Evolutionary conservation across 2,329 filamentous ascomycete genomes (phyloP), one percentile per base, ranked within the genome.

Genomic region (Penicillium digitatum): DNA sequence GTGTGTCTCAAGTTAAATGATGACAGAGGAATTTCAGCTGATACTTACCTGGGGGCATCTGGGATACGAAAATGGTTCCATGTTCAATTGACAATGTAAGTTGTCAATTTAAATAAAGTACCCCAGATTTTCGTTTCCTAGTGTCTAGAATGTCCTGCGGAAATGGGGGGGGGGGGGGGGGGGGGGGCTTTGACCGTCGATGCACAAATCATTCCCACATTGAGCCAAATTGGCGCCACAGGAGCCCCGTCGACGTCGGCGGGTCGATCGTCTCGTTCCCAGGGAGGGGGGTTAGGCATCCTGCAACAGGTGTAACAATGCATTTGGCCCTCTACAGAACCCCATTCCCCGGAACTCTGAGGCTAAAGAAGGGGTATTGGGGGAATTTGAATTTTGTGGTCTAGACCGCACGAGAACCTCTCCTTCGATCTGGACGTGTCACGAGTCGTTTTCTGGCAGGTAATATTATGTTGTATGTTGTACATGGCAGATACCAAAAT

Each of bases 181-280:
- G n/a, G n/a, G 27, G 52, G 52, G 34, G 39, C 34, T n/a, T 32
- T 29, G 40, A 24, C 39, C n/a, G 18, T 31, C 24, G 8, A 40
- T 32, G 49, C 48, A 44, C 29, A 31, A 52, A 37, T 45, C 40
- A 20, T 32, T 49, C 32, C 46, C 39, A 18, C 16, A 55, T 55
- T 22, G 22, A 52, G 43, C 48, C 39, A n/a, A 46, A 35, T 51
- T 39, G 38, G 40, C 54, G 54, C 54, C 54, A 56, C 54, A 45
- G 29, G 24, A 53, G 43, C 42, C 43, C 49, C 54, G 34, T 53
- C 48, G 49, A 47, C 54, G 54, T 43, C 52, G 52, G 47, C 52
- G 47, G 52, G 52, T 55, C 52, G 52, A 55, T 55, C 39, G 27
- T 40, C 52, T 51, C 27, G 39, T 51, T 51, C 34, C 38, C 26